These are phyloP conservation scores for Galerina sulciceps DNA, from an alignment of 768 basidiomycete genomes.

Conservation along the genomic window DNA sequence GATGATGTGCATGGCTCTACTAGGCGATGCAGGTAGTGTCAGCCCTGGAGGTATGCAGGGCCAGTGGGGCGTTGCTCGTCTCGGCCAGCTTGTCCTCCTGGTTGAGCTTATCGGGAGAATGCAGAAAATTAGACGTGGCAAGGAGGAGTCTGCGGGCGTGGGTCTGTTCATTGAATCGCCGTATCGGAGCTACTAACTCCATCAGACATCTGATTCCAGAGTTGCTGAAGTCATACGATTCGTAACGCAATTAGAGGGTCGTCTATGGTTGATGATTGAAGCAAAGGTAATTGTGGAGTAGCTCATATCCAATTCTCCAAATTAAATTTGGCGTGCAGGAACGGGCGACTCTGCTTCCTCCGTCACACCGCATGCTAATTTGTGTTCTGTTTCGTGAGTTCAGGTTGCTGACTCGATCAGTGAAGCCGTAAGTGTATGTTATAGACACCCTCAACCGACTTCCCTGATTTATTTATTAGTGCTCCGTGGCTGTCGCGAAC, in stretches of 20 bases:
- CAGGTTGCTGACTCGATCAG: constrained; percentile 61
- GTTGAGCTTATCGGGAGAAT: constrained; percentile 64
- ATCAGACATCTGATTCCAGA: constrained; percentile 33
- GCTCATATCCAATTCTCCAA: not conserved
- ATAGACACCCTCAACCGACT: not conserved
- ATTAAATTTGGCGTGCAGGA: constrained; percentile 47
- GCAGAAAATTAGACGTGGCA: constrained; percentile 45
- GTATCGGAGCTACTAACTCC: not conserved
- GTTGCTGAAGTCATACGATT: constrained; percentile 46
- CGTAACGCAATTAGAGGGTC: constrained; percentile 56
- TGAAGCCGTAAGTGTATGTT: constrained; percentile 56
- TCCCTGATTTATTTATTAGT: constrained; percentile 25
- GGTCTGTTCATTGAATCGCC: constrained; percentile 11
- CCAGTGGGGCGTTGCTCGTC: constrained; percentile 51
- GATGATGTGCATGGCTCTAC: constrained; percentile 77
- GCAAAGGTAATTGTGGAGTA: constrained; percentile 46
- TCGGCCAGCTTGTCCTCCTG: constrained; percentile 66
- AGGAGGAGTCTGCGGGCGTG: constrained; percentile 41
- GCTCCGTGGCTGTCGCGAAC: constrained; percentile 51
- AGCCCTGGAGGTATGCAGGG: constrained; percentile 20
- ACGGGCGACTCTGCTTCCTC: constrained; percentile 48
- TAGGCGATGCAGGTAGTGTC: constrained; percentile 49
- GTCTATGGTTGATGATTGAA: constrained; percentile 59
- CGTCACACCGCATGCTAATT: constrained; percentile 63
- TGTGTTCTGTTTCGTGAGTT: constrained; percentile 67